Conservation (phyloP, 257 asterid genomes). For the Thymus mandschuricus region DNA sequence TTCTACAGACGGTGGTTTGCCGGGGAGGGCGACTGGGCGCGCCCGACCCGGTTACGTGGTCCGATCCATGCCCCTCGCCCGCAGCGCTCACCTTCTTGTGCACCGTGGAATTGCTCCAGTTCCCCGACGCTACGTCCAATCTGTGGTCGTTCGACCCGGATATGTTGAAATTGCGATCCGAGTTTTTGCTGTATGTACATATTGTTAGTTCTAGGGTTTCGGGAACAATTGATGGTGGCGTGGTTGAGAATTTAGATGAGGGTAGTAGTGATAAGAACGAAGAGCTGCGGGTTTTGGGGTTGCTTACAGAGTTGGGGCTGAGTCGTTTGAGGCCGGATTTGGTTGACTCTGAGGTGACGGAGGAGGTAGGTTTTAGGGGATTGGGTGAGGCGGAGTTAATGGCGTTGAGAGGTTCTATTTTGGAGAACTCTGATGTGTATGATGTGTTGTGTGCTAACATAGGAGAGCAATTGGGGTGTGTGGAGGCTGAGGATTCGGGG, state of each 20-base stretch:
- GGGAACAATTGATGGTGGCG: constrained; percentile 40
- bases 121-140: constrained; percentile 66
- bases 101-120: constrained; percentile 78
- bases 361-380: constrained; percentile 31
- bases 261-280: constrained; percentile 37
- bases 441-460: constrained; percentile 78
- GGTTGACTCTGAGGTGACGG: constrained; percentile 39
- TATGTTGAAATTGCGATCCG: constrained; percentile 75
- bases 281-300: constrained; percentile 59
- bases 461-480: constrained; percentile 60
- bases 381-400: constrained; percentile 63
- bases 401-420: constrained; percentile 56
- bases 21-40: constrained; percentile 63
- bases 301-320: constrained; percentile 57
- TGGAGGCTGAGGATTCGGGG: constrained; percentile 54
- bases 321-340: constrained; percentile 75
- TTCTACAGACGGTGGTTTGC: constrained; percentile 70
- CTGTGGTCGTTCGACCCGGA: constrained; percentile 76
- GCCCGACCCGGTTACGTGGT: constrained; percentile 72
- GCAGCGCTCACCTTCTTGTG: constrained; percentile 69
- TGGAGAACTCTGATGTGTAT: constrained; percentile 66
- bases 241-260: constrained; percentile 35
- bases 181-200: constrained; percentile 74
- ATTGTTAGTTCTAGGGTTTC: constrained; percentile 49
- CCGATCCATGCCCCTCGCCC: constrained; percentile 83